Evolutionary conservation across 495 filamentous ascomycete species (phyloP), one percentile per base, ranked within the genome.

Genomic region (Penicillium parvum): DNA sequence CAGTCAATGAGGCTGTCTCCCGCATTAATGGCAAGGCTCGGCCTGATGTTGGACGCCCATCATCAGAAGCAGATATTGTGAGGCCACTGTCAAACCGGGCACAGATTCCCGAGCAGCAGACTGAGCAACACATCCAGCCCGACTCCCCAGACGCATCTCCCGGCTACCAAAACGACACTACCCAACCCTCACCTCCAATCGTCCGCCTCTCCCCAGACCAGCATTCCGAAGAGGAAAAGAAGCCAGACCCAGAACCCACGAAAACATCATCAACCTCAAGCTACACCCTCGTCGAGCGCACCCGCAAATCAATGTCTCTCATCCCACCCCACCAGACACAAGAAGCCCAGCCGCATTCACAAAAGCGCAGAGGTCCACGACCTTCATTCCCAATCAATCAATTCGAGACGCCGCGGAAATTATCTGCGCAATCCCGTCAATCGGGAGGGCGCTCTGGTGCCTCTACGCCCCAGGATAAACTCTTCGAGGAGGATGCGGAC

Each of bases 261-360:
- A 58, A 55, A 52, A 49, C 15, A 59, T 63, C 41, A 19, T 33
- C 38, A 30, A 18, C 37, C 60, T 71, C 50, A 69, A 71, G 25
- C 33, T 52, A 55, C 26, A 65, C 63, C 8, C 75, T 95, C 11
- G 68, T 81, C 21, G 79, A 90, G 39, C 83, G 89, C 25, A 95
- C 89, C 1, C 75, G 86, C n/a, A 78, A 82, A 50, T 89, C 84
- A 51, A 91, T 95, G 82, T 86, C 82, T 11, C 61, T 74, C 7
- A 47, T 79, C 30, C 67, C 70, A 26, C 64, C 57, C 32, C 58
- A 50, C 7, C 55, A 42, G 29, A 40, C 43, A 23, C 57, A 49
- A 37, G 57, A 61, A 32, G 16, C 34, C 1, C 41, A 45, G 22
- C 44, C 45, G 14, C 49, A 40, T 7, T 48, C 63, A 8, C 59